Evolutionary conservation across 768 basidiomycete species (phyloP).

Genomic region (Gloeopeniophorella convolvens): DNA sequence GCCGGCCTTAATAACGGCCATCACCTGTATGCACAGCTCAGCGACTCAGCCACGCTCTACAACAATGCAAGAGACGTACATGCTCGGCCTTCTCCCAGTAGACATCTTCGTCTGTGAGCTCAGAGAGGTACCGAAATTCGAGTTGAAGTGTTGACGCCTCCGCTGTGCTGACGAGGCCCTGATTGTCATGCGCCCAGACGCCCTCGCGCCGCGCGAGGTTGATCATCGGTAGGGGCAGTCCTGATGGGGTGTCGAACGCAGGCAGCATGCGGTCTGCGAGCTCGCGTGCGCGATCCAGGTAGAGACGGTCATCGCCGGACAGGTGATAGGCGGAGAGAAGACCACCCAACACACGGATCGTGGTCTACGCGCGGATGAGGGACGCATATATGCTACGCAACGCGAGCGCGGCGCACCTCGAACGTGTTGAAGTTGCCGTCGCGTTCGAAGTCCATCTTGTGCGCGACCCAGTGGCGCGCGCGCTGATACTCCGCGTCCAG

Average conservation of each 20-base stretch:
- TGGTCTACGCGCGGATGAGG: constrained; percentile 49
- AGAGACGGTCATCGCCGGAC: constrained; percentile 58
- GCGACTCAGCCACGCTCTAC: neutral
- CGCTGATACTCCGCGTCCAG: constrained; percentile 71
- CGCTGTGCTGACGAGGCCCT: constrained; percentile 66
- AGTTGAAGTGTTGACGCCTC: constrained; percentile 88
- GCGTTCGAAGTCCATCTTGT: constrained; percentile 64
- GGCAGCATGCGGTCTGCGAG: constrained; percentile 83
- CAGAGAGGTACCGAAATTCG: constrained; percentile 83
- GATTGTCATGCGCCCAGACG: constrained; percentile 50
- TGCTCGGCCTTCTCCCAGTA: constrained; percentile 82
- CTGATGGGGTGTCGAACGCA: constrained; percentile 74
- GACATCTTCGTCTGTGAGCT: constrained; percentile 64
- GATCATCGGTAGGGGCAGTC: constrained; percentile 73
- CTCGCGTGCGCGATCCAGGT: constrained; percentile 70
- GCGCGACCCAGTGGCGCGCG: constrained; percentile 71
- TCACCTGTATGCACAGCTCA: constrained; percentile 37
- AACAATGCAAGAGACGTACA: constrained; percentile 31
- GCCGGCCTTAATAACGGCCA: constrained; percentile 60
- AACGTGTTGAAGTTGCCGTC: constrained; percentile 84
- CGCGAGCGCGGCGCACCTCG: constrained; percentile 49
- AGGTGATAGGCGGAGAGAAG: constrained; percentile 83
- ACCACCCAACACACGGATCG: constrained; percentile 88
- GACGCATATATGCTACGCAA: neutral
- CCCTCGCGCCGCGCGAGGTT: constrained; percentile 64